These are phyloP conservation scores for Pestalotiopsis sp. DNA, from an alignment of 2,329 filamentous ascomycete species.

Conservation along the genomic window DNA sequence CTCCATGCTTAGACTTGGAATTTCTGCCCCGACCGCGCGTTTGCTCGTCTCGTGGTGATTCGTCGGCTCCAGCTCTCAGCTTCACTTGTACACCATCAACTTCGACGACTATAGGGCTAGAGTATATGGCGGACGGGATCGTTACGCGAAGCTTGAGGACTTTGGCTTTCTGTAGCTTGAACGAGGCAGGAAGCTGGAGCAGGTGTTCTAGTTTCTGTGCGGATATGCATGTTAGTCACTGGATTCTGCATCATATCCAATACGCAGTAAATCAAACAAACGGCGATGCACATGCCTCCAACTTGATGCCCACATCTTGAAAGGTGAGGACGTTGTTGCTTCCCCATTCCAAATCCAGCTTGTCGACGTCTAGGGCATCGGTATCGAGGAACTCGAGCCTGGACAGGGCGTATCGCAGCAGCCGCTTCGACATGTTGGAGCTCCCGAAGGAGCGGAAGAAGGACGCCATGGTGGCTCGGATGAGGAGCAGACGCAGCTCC, in stretches of 20 bases:
- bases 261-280: constrained; percentile 12
- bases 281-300: constrained; percentile 62
- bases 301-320: constrained; percentile 79
- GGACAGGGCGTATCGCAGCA: constrained; percentile 84
- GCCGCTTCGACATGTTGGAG: constrained; percentile 83
- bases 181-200: constrained; percentile 72
- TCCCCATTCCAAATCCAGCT: constrained; percentile 82
- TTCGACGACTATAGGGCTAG: constrained; percentile 80
- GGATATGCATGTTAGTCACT: constrained; percentile 2
- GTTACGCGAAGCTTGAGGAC: constrained; percentile 78
- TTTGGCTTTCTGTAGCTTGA: constrained; percentile 74
- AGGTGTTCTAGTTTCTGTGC: constrained; percentile 76
- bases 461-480: constrained; percentile 63
- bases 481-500: background rate
- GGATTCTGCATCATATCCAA: constrained; percentile 5
- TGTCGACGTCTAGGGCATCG: constrained; percentile 82
- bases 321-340: constrained; percentile 83
- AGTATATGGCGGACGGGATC: constrained; percentile 86
- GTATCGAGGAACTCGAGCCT: constrained; percentile 86
- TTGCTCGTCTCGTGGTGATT: constrained; percentile 34
- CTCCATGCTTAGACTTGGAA: constrained; percentile 28
- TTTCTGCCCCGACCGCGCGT: constrained; percentile 28
- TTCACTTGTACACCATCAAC: constrained; percentile 79
- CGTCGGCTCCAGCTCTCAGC: constrained; percentile 53
- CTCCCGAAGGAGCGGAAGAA: constrained; percentile 67